phyloP scores from a whole-genome alignment of 73 alveolate genomes.

The Strombidium stylifer region DNA sequence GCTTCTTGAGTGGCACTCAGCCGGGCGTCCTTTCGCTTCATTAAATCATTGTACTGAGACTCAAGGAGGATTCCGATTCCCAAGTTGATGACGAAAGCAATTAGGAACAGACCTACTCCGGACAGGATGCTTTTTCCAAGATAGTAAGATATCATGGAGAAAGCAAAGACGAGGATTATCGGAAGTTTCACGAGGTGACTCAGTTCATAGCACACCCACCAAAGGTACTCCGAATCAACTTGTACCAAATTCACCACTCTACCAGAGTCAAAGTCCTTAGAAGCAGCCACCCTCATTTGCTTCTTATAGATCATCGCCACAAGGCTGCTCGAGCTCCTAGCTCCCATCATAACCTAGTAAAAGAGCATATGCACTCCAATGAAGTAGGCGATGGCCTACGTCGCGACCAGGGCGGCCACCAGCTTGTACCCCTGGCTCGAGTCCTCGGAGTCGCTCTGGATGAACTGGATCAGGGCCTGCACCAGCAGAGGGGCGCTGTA shows the following conservation, averaged over 20 bases:
- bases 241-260: conserved; percentile 69
- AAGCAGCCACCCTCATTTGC: conserved; percentile 17
- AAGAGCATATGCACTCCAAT: conserved; percentile 24
- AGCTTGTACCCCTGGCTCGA: neutral
- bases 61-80: conserved; percentile 20
- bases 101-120: conserved; percentile 38
- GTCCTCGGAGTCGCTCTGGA: neutral
- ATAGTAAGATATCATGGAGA: conserved; percentile 45
- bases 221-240: conserved; percentile 70
- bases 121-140: conserved; percentile 54
- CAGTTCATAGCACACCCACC: conserved; percentile 28
- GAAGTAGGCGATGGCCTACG: neutral
- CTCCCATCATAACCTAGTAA: conserved; percentile 57
- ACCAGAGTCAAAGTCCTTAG: conserved; percentile 66
- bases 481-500: neutral
- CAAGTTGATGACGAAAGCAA: conserved; percentile 41
- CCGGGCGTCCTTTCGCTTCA: conserved; percentile 82
- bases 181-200: conserved; percentile 62
- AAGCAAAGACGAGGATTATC: conserved; percentile 47
- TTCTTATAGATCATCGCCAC: conserved; percentile 7
- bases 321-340: conserved; percentile 40
- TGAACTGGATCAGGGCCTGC: neutral
- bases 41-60: conserved; percentile 52
- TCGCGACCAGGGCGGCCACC: neutral
- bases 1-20: conserved; percentile 77